Percentiles rank a stretch among this genome's conserved stretches.
These are phyloP conservation scores for Skeletonema marinoi DNA, from an alignment of 108 stramenopile genomes.

Conservation along the genomic window DNA sequence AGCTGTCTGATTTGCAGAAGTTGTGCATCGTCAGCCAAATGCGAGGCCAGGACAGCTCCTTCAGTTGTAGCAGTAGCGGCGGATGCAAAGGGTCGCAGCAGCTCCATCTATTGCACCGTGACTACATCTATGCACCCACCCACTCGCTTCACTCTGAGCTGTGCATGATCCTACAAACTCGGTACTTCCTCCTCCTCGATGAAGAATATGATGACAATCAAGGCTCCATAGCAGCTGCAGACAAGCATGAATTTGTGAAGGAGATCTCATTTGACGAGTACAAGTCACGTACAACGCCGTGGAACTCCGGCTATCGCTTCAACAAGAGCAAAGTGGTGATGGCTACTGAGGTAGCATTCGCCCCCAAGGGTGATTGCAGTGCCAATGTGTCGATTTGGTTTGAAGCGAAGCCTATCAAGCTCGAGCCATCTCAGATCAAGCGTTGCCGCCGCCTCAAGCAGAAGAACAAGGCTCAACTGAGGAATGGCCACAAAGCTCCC, in stretches of 20 bases:
- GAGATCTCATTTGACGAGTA: conserved; percentile 13
- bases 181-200: conserved; percentile 57
- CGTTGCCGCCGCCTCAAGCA: conserved; percentile 34
- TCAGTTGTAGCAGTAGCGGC: conserved; percentile 31
- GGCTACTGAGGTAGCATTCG: conserved; percentile 56
- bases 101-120: background rate
- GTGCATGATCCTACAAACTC: conserved; percentile 85
- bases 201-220: background rate
- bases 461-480: conserved; percentile 40
- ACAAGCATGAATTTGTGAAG: background rate
- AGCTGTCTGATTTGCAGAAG: conserved; percentile 64
- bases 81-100: background rate
- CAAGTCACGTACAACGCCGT: background rate
- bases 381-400: conserved; percentile 78
- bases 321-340: background rate
- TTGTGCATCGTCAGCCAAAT: conserved; percentile 74
- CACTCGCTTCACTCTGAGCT: conserved; percentile 76
- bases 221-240: background rate
- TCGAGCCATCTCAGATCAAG: conserved; percentile 48
- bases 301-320: background rate
- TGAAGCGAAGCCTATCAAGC: conserved; percentile 59
- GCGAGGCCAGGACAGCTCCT: conserved; percentile 53
- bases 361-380: conserved; percentile 72
- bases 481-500: conserved; percentile 28
- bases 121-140: conserved; percentile 73